These are phyloP conservation scores for Irpex sp. DNA, from an alignment of 1,284 basidiomycete species.

Conservation along the genomic window DNA sequence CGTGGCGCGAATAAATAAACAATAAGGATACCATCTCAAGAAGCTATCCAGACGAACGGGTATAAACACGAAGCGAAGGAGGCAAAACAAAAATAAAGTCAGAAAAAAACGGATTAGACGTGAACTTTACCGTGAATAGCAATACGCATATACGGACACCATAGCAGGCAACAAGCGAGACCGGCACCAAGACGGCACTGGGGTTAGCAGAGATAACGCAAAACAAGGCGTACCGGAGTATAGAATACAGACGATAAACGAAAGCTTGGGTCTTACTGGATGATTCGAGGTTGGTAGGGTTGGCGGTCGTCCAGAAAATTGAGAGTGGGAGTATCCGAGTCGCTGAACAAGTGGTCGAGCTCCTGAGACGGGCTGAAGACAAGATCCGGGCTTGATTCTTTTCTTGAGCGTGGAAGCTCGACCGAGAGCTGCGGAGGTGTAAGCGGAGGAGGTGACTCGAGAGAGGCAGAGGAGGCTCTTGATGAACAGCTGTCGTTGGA, in stretches of 20 bases:
- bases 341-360: neutral
- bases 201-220: neutral
- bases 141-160: neutral
- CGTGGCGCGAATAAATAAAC: neutral
- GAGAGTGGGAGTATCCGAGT: neutral
- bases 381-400: neutral
- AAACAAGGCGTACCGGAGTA: neutral
- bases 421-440: neutral
- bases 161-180: neutral
- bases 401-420: neutral
- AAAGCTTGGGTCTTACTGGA: neutral
- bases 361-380: neutral
- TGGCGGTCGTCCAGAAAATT: neutral
- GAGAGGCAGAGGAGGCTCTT: neutral
- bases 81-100: neutral
- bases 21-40: neutral
- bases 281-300: neutral
- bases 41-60: neutral
- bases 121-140: neutral
- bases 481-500: neutral
- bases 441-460: neutral
- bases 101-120: neutral
- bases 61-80: neutral
- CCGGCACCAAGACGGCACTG: too few relatives aligned
- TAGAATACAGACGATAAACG: neutral